Evolutionary conservation across 2,329 filamentous ascomycete species (phyloP).

Genomic region (Trichoderma endophyticum): DNA sequence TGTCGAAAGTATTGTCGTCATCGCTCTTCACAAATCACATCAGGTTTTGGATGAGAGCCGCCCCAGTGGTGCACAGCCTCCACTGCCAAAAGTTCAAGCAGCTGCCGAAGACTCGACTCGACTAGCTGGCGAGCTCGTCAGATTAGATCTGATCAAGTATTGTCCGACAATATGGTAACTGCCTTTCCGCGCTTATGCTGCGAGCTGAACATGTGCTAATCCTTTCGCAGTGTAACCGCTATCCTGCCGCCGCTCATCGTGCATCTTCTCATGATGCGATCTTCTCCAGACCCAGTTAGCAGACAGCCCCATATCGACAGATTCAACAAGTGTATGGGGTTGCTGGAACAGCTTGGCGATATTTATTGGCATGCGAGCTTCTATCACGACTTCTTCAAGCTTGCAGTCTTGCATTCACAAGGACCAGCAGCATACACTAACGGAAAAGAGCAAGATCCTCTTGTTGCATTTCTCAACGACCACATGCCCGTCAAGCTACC

Average conservation of each 20-base stretch:
- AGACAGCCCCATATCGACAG: not conserved
- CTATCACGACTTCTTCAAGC: constrained; percentile 24
- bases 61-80: not conserved
- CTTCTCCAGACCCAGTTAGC: not conserved
- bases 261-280: constrained; percentile 20
- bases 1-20: constrained; percentile 3
- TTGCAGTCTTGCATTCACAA: constrained; percentile 9
- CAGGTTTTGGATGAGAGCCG: constrained; percentile 8
- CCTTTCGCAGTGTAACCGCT: constrained; percentile 20
- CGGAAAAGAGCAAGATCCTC: constrained; percentile 1
- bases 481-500: not conserved
- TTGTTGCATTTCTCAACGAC: constrained; percentile 16
- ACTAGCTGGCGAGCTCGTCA: constrained; percentile 18
- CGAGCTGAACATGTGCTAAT: not conserved
- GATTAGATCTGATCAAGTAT: constrained; percentile 19
- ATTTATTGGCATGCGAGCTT: constrained; percentile 25
- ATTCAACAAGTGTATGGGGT: constrained; percentile 22
- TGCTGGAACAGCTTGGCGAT: constrained; percentile 21
- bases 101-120: constrained; percentile 21
- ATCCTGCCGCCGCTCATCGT: constrained; percentile 23
- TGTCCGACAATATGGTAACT: constrained; percentile 23
- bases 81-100: constrained; percentile 15
- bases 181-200: not conserved
- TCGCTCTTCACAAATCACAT: constrained; percentile 8
- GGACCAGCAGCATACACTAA: not conserved